Percentiles rank a stretch among this genome's conserved stretches.
phyloP scores from a whole-genome alignment of 257 asterid species.

The Penstemon barbatus region DNA sequence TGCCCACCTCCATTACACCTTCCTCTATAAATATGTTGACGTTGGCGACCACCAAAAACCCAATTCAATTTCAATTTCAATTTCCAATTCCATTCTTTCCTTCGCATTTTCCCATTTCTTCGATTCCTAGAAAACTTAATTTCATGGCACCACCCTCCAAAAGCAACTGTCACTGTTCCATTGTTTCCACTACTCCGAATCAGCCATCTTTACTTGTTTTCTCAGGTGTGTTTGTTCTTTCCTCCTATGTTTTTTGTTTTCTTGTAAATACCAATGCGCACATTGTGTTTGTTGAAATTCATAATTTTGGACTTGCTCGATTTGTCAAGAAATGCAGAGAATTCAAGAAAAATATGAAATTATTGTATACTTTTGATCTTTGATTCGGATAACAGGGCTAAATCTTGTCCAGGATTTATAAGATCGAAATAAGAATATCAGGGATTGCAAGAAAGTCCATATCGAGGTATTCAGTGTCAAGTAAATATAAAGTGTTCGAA shows the following conservation, averaged over 20 bases:
- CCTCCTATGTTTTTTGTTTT: no score
- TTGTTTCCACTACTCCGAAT: constrained; percentile 31
- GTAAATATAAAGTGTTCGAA: no score
- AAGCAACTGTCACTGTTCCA: constrained; percentile 25
- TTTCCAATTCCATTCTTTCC: constrained; percentile 27
- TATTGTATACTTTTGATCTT: no score
- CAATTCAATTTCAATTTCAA: constrained; percentile 16
- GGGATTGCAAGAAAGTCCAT: no score
- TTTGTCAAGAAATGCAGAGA: no score
- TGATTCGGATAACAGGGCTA: no score
- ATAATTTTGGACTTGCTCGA: no score
- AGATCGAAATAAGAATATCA: no score
- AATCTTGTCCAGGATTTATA: no score
- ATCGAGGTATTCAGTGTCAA: no score
- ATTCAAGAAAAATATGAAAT: not conserved
- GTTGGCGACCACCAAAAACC: constrained; percentile 16
- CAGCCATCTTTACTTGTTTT: constrained; percentile 78
- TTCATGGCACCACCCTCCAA: constrained; percentile 41
- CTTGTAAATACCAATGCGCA: no score
- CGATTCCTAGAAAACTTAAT: constrained; percentile 28
- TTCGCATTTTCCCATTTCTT: constrained; percentile 27
- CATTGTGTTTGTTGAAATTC: no score
- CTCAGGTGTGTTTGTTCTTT: constrained; percentile 49
- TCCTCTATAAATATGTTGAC: constrained; percentile 24
- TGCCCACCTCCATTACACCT: constrained; percentile 29